phyloP scores from a whole-genome alignment of 192 early-diverging fungal genomes.

The Coemansia sp. region DNA sequence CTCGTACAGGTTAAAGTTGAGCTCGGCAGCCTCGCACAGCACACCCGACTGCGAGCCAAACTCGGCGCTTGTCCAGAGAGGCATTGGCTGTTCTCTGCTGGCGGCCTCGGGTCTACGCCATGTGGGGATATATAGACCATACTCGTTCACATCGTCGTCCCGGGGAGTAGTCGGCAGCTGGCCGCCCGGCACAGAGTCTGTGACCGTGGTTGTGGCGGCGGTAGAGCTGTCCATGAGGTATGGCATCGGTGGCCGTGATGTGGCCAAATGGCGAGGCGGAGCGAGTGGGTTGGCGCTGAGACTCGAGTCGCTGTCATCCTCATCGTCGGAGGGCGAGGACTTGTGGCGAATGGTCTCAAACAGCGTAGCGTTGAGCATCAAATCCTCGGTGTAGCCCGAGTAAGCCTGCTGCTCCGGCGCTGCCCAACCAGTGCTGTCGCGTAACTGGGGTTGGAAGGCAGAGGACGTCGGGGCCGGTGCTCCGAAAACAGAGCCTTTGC shows the following conservation, averaged over 20 bases:
- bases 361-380: conserved; percentile 42
- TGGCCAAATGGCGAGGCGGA: not conserved
- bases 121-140: conserved; percentile 45
- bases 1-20: conserved; percentile 50
- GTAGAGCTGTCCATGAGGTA: not conserved
- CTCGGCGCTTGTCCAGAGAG: conserved; percentile 28
- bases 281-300: not conserved
- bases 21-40: conserved; percentile 44
- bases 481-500: not conserved
- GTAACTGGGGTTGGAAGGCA: conserved; percentile 19
- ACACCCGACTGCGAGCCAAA: conserved; percentile 31
- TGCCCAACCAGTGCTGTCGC: conserved; percentile 36
- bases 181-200: not conserved
- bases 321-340: conserved; percentile 12
- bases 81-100: not conserved
- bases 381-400: conserved; percentile 44
- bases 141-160: conserved; percentile 9
- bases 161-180: not conserved
- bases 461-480: conserved; percentile 8
- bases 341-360: conserved; percentile 46
- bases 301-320: conserved; percentile 15
- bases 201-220: not conserved
- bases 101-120: conserved; percentile 25
- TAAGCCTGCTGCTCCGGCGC: conserved; percentile 44
- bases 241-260: not conserved